These are phyloP conservation scores for Lophiostoma macrostomum DNA, from an alignment of 495 filamentous ascomycete species.

Conservation along the genomic window DNA sequence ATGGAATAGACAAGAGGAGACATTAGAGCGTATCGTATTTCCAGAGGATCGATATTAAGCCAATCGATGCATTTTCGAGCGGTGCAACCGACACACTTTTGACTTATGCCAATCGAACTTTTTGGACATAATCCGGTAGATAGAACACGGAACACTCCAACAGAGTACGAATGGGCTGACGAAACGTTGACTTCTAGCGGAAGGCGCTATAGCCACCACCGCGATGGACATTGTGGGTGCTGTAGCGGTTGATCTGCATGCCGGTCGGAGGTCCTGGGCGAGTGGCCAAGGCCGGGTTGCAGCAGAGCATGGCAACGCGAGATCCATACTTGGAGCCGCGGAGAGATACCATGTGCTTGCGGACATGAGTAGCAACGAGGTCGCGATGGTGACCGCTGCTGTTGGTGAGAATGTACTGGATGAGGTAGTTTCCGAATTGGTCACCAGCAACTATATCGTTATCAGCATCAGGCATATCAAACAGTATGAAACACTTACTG, in stretches of 20 bases:
- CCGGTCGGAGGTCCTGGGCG: conserved; percentile 79
- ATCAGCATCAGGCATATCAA: conserved; percentile 22
- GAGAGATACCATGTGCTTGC: conserved; percentile 98
- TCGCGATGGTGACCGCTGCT: conserved; percentile 83
- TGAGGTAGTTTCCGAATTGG: conserved; percentile 97
- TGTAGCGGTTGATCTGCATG: conserved; percentile 58
- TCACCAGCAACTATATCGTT: conserved; percentile 75
- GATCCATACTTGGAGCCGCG: conserved; percentile 98
- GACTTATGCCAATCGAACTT: conserved; percentile 16
- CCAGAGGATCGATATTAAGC: conserved; percentile 9
- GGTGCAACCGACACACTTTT: conserved; percentile 1
- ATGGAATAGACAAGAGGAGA: conserved; percentile 24
- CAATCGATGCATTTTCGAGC: conserved; percentile 5
- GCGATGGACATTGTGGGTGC: conserved; percentile 44
- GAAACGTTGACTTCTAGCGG: conserved; percentile 13
- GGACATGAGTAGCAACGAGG: conserved; percentile 86
- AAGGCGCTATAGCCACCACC: conserved; percentile 24
- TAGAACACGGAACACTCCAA: too few relatives aligned
- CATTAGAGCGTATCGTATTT: conserved; percentile 8
- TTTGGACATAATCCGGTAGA: background rate
- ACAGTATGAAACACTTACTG: conserved; percentile 53
- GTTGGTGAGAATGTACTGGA: conserved; percentile 93
- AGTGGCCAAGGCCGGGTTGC: conserved; percentile 82
- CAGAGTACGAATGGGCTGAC: background rate
- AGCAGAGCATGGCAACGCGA: conserved; percentile 97